phyloP scores from a whole-genome alignment of 331 rosid genomes.

The Quercus lobata region DNA sequence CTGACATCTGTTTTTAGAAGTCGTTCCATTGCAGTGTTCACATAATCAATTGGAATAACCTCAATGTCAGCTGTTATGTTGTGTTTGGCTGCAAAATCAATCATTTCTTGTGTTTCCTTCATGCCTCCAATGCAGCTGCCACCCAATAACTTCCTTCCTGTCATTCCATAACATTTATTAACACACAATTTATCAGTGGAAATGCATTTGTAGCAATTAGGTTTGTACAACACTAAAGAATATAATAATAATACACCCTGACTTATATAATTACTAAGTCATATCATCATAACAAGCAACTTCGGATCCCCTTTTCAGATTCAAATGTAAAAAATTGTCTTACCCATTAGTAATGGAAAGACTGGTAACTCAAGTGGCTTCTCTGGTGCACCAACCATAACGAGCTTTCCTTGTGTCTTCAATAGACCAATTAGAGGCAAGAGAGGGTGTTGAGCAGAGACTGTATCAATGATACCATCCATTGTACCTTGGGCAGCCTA shows the following conservation, averaged over 20 bases:
- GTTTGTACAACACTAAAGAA: no score
- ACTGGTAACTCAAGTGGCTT: conserved; percentile 38
- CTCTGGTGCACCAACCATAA: conserved; percentile 45
- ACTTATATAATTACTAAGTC: not conserved
- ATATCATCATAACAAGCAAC: not conserved
- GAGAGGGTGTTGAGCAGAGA: conserved; percentile 41
- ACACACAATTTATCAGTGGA: no score
- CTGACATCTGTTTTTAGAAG: conserved; percentile 26
- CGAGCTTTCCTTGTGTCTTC: conserved; percentile 46
- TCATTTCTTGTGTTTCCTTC: conserved; percentile 26
- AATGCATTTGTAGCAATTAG: conserved; percentile 12
- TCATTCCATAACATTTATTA: not conserved
- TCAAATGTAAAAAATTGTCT: not conserved
- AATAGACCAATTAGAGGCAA: conserved; percentile 36
- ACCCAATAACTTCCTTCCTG: conserved; percentile 28
- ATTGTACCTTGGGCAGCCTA: conserved; percentile 42
- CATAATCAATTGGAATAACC: conserved; percentile 27
- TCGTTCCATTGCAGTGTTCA: conserved; percentile 17
- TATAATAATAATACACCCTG: no score
- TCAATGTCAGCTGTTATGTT: conserved; percentile 31
- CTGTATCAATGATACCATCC: conserved; percentile 59
- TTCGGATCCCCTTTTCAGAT: no score
- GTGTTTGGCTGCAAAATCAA: conserved; percentile 28
- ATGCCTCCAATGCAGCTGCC: conserved; percentile 29
- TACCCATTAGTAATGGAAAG: conserved; percentile 33